Percentiles rank a stretch among this genome's conserved stretches.
These are phyloP conservation scores for Penicillium sp. DNA, from an alignment of 2,329 filamentous ascomycete genomes.

Conservation along the genomic window DNA sequence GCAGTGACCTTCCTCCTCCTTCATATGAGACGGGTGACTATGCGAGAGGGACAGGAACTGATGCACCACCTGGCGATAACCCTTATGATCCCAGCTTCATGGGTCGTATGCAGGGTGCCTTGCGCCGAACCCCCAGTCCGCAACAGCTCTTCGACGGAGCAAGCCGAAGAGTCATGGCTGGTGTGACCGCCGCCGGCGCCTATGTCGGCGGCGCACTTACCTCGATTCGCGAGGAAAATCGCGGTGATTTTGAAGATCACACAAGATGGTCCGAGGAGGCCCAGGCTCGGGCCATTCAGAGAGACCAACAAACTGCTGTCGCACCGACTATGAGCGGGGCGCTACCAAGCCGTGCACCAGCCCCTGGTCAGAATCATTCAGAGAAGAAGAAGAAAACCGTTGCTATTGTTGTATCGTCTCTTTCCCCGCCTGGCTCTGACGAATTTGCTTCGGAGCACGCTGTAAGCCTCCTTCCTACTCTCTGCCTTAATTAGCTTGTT, in stretches of 20 bases:
- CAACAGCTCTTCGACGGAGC: conserved; percentile 87
- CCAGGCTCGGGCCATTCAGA: conserved; percentile 61
- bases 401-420: conserved; percentile 83
- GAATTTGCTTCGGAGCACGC: conserved; percentile 73
- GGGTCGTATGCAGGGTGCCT: conserved; percentile 75
- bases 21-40: conserved; percentile 35
- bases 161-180: conserved; percentile 77
- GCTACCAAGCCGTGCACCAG: conserved; percentile 39
- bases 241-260: conserved; percentile 78
- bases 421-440: conserved; percentile 60
- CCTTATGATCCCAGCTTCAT: conserved; percentile 65
- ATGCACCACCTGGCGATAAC: conserved; percentile 34
- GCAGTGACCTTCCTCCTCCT: conserved; percentile 33
- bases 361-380: conserved; percentile 33
- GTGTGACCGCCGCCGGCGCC: conserved; percentile 79
- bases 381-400: conserved; percentile 71
- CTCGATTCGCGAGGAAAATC: conserved; percentile 82
- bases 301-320: conserved; percentile 31
- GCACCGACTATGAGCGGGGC: conserved; percentile 37
- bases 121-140: conserved; percentile 81
- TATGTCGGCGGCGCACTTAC: conserved; percentile 80
- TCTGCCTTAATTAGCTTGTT: neutral
- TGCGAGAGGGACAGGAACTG: conserved; percentile 41
- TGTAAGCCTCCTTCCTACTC: conserved; percentile 58
- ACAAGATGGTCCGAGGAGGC: conserved; percentile 92